Base-by-base conservation (phyloP, 495 filamentous ascomycete genomes). In the Gamarada debralockiae region DNA sequence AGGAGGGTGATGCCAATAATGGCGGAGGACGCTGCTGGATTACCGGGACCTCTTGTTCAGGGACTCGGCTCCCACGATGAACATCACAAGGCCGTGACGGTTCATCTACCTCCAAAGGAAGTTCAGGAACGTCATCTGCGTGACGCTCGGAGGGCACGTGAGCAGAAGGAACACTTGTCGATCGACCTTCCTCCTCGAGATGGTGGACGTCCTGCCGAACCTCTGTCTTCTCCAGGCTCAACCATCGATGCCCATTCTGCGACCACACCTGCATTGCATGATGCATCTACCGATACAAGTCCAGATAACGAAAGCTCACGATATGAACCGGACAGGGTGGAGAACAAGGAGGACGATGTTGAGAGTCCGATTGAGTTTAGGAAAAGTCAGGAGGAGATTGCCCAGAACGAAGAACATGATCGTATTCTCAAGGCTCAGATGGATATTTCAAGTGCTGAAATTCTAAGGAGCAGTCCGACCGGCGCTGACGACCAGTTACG, bases 241-340 rank as follows among this genome's bases (percentile, higher is more conserved):
- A 77, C 71, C 3, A 49, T 54, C 29, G 63, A 54, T 52, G 60
- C 68, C 25, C 66, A 67, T 48, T 70, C 68, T 13, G 64, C 66
- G 27, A 63, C 65, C 2, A 73, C 70, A 2, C 70, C 71, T 3
- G 64, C 54, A 1, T 52, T 69, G 2, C 70, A 73, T 67, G 65
- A 73, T 37, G 63, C 60, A 0, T 72, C 77, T 1, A 69, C 75
- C 1, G 73, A 77, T 53, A 78, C 79, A 2, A 79, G 75, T 52
- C 74, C 79, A 1, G 77, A 80, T 56, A 72, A 73, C 41, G 79
- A 81, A 34, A 67, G 65, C 25, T 65, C 71, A 22, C 65, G 74
- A 58, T 67, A 66, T 59, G 44, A 56, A 58, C 33, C 61, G 33
- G 65, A 67, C 44, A 48, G 53, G 25, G 17, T 39, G 27, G 59